Evolutionary conservation across 805 yeast genomes (phyloP).

Genomic region (Candida ficus): DNA sequence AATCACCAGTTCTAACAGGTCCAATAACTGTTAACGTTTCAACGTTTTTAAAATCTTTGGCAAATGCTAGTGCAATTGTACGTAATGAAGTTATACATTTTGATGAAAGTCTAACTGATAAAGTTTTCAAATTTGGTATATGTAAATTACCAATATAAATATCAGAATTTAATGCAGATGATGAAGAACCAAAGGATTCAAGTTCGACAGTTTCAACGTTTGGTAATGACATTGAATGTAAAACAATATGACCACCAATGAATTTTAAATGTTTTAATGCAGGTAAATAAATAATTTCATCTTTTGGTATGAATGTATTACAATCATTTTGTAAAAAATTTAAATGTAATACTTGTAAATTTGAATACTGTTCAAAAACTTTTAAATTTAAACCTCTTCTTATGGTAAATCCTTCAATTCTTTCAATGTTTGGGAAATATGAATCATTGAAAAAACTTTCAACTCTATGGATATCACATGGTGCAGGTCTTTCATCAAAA

Average conservation of each 20-base stretch:
- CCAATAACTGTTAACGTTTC: not conserved
- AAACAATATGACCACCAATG: too few relatives aligned
- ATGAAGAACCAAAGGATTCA: not conserved
- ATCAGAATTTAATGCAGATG: constrained; percentile 1
- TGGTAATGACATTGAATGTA: too few relatives aligned
- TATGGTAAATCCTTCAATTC: not conserved
- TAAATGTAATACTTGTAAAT: not conserved
- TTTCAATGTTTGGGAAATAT: not conserved
- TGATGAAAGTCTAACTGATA: not conserved
- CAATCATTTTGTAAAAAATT: not conserved
- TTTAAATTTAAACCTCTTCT: constrained; percentile 1
- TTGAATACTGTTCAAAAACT: not conserved
- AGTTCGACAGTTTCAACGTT: too few relatives aligned
- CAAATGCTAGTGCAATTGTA: not conserved
- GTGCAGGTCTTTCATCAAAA: constrained; percentile 1
- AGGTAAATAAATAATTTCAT: too few relatives aligned
- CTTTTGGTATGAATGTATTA: too few relatives aligned
- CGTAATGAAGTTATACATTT: not conserved
- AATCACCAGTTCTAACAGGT: not conserved
- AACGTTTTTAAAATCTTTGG: too few relatives aligned
- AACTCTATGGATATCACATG: not conserved
- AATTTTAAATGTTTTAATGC: too few relatives aligned
- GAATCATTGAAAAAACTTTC: not conserved
- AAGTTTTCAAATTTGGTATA: not conserved
- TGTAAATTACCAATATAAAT: not conserved